These are phyloP conservation scores for Umbilicaria muhlenbergii DNA, from an alignment of 495 filamentous ascomycete genomes.

Conservation along the genomic window DNA sequence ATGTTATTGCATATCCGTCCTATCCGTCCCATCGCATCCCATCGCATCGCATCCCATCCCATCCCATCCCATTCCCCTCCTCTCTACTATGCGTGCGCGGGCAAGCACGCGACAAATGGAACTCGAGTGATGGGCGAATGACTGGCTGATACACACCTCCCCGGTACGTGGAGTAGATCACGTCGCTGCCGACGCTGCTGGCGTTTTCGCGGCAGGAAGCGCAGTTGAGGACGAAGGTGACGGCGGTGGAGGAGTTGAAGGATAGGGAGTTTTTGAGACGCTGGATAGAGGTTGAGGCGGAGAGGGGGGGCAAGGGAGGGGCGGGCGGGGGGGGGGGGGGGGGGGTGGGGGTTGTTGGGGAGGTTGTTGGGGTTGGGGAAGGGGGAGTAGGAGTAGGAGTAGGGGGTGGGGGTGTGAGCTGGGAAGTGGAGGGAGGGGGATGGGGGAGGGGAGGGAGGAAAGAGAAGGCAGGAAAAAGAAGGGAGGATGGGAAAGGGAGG, in stretches of 20 bases:
- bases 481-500: not conserved
- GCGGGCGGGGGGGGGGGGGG: constrained; percentile 28
- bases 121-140: not conserved
- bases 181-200: constrained; percentile 49
- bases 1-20: no score
- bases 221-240: constrained; percentile 35
- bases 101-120: not conserved
- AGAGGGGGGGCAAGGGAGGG: constrained; percentile 32
- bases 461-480: not conserved
- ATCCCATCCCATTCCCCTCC: no score
- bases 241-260: constrained; percentile 34
- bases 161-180: constrained; percentile 24
- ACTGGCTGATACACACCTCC: not conserved
- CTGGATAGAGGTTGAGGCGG: constrained; percentile 46
- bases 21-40: no score
- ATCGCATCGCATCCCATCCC: no score
- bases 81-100: no score
- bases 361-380: constrained; percentile 29
- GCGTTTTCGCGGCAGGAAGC: constrained; percentile 48
- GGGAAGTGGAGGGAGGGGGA: not conserved
- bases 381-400: not conserved
- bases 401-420: not conserved
- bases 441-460: not conserved
- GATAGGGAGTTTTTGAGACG: constrained; percentile 37
- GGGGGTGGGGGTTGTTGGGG: constrained; percentile 22